A percentile compares a stretch with the other conserved stretches of the same genome.
phyloP scores from a whole-genome alignment of 495 filamentous ascomycete species.

The Penicillium malachiteum region DNA sequence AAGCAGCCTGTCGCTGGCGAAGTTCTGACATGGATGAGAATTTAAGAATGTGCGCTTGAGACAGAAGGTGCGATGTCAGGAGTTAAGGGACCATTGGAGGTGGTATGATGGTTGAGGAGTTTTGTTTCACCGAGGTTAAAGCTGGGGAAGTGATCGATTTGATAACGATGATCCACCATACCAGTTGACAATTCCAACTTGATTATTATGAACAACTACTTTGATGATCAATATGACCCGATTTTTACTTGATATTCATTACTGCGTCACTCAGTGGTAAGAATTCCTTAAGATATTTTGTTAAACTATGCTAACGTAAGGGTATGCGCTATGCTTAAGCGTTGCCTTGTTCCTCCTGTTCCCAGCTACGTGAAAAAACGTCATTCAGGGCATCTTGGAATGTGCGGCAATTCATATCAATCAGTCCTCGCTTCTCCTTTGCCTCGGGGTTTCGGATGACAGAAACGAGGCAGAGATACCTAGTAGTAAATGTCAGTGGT shows the following conservation, averaged over 20 bases:
- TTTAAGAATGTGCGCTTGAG: not conserved
- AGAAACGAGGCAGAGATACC: constrained; percentile 68
- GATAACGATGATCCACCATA: not conserved
- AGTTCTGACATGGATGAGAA: constrained; percentile 40
- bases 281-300: too few species aligned
- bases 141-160: constrained; percentile 5
- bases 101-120: not conserved
- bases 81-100: not conserved
- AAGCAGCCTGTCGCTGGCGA: constrained; percentile 32
- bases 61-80: too few species aligned
- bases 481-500: constrained; percentile 20
- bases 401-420: constrained; percentile 61
- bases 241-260: too few species aligned
- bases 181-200: too few species aligned
- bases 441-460: constrained; percentile 66
- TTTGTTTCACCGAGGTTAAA: not conserved
- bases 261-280: not conserved
- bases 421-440: constrained; percentile 56
- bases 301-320: not conserved
- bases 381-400: constrained; percentile 60
- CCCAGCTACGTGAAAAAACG: constrained; percentile 54
- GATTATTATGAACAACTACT: too few species aligned
- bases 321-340: not conserved
- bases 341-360: constrained; percentile 18
- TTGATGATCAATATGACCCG: too few species aligned